Evolutionary conservation across 306 rosid species (phyloP).

Genomic region (Quercus robur): DNA sequence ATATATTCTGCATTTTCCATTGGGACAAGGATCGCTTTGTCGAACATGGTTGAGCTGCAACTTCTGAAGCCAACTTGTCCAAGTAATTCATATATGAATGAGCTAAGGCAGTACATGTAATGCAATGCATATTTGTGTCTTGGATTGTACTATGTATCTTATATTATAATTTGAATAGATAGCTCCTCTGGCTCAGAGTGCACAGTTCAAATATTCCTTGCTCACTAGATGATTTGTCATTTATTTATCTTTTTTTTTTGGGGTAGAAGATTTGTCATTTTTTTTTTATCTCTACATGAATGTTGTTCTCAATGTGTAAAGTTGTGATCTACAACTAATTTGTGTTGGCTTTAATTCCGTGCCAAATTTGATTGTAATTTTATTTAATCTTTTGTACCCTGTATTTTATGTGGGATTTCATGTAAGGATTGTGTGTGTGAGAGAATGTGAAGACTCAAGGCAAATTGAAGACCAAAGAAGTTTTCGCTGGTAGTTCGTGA

Average conservation of each 20-base stretch:
- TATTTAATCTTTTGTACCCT: too few relatives aligned
- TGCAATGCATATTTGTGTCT: neutral
- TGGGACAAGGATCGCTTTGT: neutral
- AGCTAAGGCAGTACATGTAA: neutral
- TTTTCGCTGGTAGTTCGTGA: too few relatives aligned
- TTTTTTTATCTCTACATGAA: too few relatives aligned
- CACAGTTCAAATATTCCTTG: neutral
- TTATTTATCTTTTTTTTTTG: too few relatives aligned
- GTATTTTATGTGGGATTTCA: too few relatives aligned
- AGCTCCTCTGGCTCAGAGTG: neutral
- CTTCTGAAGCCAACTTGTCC: neutral
- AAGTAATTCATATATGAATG: neutral
- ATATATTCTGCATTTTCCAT: neutral
- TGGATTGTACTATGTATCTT: neutral
- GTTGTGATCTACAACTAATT: too few relatives aligned
- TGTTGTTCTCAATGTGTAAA: neutral
- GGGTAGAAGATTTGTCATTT: neutral
- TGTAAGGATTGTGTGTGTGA: too few relatives aligned
- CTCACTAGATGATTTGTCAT: neutral
- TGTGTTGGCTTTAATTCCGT: too few relatives aligned
- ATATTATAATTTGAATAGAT: neutral
- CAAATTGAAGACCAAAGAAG: too few relatives aligned
- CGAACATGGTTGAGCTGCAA: neutral
- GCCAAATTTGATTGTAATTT: too few relatives aligned
- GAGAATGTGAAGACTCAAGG: too few relatives aligned